These are phyloP conservation scores for Graphilbum fragrans DNA, from an alignment of 2,329 filamentous ascomycete genomes.

Conservation along the genomic window DNA sequence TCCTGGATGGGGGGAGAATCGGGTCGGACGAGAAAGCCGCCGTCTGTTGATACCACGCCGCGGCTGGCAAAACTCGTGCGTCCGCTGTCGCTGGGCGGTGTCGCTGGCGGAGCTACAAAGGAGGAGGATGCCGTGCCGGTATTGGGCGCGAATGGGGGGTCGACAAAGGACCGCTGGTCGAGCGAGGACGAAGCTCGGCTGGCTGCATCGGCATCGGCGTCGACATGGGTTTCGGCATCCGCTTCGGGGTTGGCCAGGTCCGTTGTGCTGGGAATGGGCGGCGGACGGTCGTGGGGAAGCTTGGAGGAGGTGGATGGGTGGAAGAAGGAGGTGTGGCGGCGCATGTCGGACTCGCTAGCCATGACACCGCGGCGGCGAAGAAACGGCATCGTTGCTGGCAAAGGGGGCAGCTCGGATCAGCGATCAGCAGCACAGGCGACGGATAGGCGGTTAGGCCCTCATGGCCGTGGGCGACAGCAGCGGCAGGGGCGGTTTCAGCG, in stretches of 20 bases:
- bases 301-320: slow-evolving; percentile 16
- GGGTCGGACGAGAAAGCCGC: slow-evolving; percentile 20
- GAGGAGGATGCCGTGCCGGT: slow-evolving; percentile 2
- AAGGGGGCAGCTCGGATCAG: not conserved
- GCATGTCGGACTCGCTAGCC: slow-evolving; percentile 48
- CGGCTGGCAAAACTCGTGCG: slow-evolving; percentile 12
- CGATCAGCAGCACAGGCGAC: too few species aligned
- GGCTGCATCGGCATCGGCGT: slow-evolving; percentile 8
- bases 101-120: slow-evolving; percentile 18
- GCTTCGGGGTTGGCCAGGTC: not conserved
- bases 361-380: slow-evolving; percentile 48
- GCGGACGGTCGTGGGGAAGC: slow-evolving; percentile 4
- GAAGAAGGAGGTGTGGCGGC: slow-evolving; percentile 30
- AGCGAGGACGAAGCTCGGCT: not conserved
- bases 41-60: slow-evolving; percentile 5
- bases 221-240: not conserved
- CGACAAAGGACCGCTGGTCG: not conserved
- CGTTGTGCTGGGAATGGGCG: not conserved
- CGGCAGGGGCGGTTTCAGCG: not conserved
- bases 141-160: slow-evolving; percentile 1
- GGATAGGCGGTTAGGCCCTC: too few species aligned
- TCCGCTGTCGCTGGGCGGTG: slow-evolving; percentile 15
- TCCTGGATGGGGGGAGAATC: slow-evolving; percentile 40
- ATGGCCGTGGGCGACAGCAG: too few species aligned
- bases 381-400: slow-evolving; percentile 37